These are phyloP conservation scores for Dryadomyces quercivorus DNA, from an alignment of 2,329 filamentous ascomycete species.

Conservation along the genomic window DNA sequence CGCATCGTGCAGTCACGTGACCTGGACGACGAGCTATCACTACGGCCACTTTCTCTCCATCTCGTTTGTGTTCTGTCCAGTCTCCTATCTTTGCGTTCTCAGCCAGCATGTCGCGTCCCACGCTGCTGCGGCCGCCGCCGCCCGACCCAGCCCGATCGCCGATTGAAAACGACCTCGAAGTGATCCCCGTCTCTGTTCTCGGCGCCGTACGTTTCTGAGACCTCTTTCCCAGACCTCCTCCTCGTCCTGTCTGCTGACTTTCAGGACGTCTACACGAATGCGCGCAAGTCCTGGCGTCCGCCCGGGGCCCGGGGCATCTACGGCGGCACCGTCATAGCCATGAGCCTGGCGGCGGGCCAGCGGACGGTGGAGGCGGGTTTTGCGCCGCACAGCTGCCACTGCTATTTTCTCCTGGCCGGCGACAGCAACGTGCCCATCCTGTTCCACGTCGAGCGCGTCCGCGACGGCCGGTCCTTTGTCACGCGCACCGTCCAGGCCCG, in stretches of 20 bases:
- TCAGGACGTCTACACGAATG: constrained; percentile 82
- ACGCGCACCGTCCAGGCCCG: constrained; percentile 93
- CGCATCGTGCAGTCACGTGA: neutral
- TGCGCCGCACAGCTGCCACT: constrained; percentile 91
- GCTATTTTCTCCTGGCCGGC: constrained; percentile 93
- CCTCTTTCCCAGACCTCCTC: neutral
- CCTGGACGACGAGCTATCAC: no score
- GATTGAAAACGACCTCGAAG: constrained; percentile 82
- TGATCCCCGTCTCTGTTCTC: constrained; percentile 66
- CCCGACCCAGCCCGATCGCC: constrained; percentile 59
- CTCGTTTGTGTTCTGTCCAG: neutral
- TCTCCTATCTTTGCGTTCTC: neutral
- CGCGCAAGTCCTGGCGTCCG: constrained; percentile 82
- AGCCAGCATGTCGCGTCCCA: constrained; percentile 19
- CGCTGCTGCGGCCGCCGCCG: constrained; percentile 64
- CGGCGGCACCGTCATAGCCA: constrained; percentile 85
- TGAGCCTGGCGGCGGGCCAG: constrained; percentile 79
- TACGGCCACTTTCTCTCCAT: no score
- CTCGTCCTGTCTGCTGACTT: neutral
- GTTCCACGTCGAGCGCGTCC: constrained; percentile 89
- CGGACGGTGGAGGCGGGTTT: constrained; percentile 73
- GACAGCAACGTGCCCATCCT: constrained; percentile 75
- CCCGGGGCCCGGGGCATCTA: constrained; percentile 87
- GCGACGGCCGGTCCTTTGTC: constrained; percentile 79
- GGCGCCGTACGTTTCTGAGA: constrained; percentile 47